Percentiles rank a stretch among this genome's conserved stretches.
Evolutionary conservation across 495 filamentous ascomycete genomes (phyloP).

Genomic region (Penicillium pancosmium): DNA sequence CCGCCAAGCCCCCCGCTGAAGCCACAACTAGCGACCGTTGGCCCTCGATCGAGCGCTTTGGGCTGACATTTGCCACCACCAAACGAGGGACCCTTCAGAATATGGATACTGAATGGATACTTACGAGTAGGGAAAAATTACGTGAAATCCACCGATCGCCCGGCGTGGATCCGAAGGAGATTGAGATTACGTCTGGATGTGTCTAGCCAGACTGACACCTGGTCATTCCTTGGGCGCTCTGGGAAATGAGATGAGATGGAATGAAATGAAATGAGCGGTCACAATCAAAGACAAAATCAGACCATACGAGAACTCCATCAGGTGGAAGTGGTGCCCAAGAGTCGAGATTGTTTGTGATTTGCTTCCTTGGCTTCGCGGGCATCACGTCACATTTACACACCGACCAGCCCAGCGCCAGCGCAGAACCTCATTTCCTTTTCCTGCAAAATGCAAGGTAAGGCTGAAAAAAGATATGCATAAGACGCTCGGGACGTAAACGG

Average conservation of each 20-base stretch:
- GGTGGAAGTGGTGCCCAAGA: background rate
- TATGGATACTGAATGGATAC: background rate
- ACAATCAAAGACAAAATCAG: background rate
- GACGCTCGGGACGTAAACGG: background rate
- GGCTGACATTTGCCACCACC: slow-evolving; percentile 5
- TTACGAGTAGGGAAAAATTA: background rate
- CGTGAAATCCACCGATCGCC: no score
- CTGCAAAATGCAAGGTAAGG: background rate
- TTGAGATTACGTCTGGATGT: background rate
- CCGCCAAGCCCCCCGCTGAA: background rate
- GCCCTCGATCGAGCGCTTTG: background rate
- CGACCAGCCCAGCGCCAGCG: background rate
- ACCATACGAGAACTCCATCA: background rate
- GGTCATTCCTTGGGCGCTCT: background rate
- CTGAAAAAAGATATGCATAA: background rate
- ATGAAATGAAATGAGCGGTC: background rate
- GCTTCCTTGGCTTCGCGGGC: no score
- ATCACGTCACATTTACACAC: background rate
- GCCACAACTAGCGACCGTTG: background rate
- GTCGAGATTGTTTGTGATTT: no score
- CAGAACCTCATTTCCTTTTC: background rate
- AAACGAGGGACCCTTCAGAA: background rate
- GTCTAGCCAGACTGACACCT: background rate
- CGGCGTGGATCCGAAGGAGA: background rate
- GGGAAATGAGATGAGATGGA: background rate